Evolutionary conservation across 2,329 filamentous ascomycete genomes (phyloP), one percentile per base, ranked within the genome.

Genomic region (Kalmusia sp.): DNA sequence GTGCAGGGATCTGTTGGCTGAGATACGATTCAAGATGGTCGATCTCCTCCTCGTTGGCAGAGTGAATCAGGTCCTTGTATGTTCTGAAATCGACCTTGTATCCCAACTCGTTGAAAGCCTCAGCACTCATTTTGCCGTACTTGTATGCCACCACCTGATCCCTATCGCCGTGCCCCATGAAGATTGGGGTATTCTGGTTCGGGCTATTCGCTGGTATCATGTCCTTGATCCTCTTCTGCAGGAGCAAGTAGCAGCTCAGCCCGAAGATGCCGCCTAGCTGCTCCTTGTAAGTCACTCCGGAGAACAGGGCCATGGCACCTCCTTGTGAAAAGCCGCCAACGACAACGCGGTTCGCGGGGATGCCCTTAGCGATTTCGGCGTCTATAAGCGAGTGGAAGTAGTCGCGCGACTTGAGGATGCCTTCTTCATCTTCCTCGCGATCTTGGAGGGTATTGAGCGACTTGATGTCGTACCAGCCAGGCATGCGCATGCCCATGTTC

Each of bases 261-360:
- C 88, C 92, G 58, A 97, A 88, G 59, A 98, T 90, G 58, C 93
- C 93, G n/a, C 87, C 93, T 14, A 98, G 80, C 76, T 91, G 92
- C 63, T 84, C 81, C 39, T 83, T 81, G 61, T 80, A 84, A 4
- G 92, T 96, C 35, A 96, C 77, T 4, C 91, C 93, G 0, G 90
- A 82, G 68, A 97, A 86, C 33, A 98, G 76, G 17, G 91, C 86
- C 82, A 97, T 92, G 51, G 92, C 92, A 47, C 91, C 93, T 54
- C 93, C 93, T 76, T 98, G 85, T 21, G 87, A 90, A 80, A 93
- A 95, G 34, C 91, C 90, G 28, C 91, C 93, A 6, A 98, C 77
- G 15, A 98, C 85, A 67, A 99, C 92, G 48, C 93, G 89, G 53
- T 90, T 86, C 0, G 91, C 81, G 1, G 91, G 85, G 62, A 97